These are phyloP conservation scores for Actinomortierella ambigua DNA, from an alignment of 371 early-diverging fungal species.

Conservation along the genomic window DNA sequence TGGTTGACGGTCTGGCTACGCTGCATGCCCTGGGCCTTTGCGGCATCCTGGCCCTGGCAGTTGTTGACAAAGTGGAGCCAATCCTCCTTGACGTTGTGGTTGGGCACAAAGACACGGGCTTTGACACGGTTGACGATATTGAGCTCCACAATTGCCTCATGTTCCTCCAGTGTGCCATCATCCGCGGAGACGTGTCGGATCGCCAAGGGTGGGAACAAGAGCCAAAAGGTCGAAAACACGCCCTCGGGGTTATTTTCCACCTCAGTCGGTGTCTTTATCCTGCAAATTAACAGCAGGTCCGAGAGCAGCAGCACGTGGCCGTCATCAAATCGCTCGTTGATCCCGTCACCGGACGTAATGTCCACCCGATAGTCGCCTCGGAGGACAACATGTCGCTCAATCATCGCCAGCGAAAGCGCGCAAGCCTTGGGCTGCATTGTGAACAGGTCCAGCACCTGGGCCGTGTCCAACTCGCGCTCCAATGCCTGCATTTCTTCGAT, in stretches of 20 bases:
- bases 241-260: conserved; percentile 37
- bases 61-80: conserved; percentile 34
- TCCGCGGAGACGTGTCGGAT: conserved; percentile 38
- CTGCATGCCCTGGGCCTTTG: conserved; percentile 7
- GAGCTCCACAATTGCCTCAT: conserved; percentile 33
- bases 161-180: conserved; percentile 27
- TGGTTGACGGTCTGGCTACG: too few relatives aligned
- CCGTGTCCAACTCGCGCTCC: conserved; percentile 30
- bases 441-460: conserved; percentile 37
- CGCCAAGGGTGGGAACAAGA: conserved; percentile 41
- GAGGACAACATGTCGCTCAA: conserved; percentile 30
- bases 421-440: conserved; percentile 47
- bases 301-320: conserved; percentile 43
- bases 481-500: conserved; percentile 29
- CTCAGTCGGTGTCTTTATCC: conserved; percentile 34
- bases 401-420: conserved; percentile 31
- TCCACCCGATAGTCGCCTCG: conserved; percentile 23
- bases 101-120: conserved; percentile 21
- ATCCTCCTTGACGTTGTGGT: conserved; percentile 27
- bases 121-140: conserved; percentile 41
- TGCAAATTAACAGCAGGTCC: conserved; percentile 37
- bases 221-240: conserved; percentile 29
- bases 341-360: conserved; percentile 26
- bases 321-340: conserved; percentile 30
- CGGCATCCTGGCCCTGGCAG: conserved; percentile 28